These are phyloP conservation scores for Ganoderma lingzhi DNA, from an alignment of 1,284 basidiomycete species.

Conservation along the genomic window DNA sequence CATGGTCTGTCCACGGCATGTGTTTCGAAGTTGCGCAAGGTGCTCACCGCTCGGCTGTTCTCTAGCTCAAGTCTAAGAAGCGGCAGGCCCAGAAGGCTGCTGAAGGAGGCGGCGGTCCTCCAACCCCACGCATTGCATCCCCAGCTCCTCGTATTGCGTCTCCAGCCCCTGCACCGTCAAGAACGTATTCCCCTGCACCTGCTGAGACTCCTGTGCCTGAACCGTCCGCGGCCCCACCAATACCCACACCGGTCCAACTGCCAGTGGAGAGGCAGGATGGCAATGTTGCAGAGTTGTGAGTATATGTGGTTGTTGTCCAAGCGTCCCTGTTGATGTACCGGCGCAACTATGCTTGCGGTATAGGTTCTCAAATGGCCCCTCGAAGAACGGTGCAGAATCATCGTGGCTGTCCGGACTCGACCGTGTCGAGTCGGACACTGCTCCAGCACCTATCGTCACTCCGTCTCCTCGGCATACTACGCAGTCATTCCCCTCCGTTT, in stretches of 20 bases:
- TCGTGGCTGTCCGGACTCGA: constrained; percentile 68
- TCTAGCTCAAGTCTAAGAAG: constrained; percentile 63
- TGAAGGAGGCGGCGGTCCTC: constrained; percentile 38
- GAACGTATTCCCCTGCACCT: constrained; percentile 53
- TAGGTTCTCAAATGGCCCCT: constrained; percentile 39
- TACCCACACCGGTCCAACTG: constrained; percentile 33
- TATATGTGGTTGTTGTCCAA: constrained; percentile 25
- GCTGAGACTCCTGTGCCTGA: constrained; percentile 22
- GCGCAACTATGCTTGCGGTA: constrained; percentile 10
- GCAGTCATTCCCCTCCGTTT: constrained; percentile 21
- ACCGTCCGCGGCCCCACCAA: constrained; percentile 52
- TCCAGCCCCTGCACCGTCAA: constrained; percentile 55
- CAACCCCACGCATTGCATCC: constrained; percentile 42
- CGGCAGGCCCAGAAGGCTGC: constrained; percentile 73
- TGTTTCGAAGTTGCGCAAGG: constrained; percentile 11
- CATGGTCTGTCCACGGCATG: constrained; percentile 56
- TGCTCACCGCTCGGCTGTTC: constrained; percentile 23
- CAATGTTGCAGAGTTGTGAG: constrained; percentile 42
- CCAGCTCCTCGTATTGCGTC: constrained; percentile 41
- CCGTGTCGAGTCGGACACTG: constrained; percentile 49
- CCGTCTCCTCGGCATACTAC: constrained; percentile 32
- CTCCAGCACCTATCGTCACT: constrained; percentile 35
- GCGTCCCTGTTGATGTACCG: constrained; percentile 1
- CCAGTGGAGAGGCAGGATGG: constrained; percentile 30
- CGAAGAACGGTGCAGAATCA: constrained; percentile 43